Percentiles rank a stretch among this genome's conserved stretches.
These are phyloP conservation scores for Chytriomyces sp. DNA, from an alignment of 192 early-diverging fungal species.

Conservation along the genomic window DNA sequence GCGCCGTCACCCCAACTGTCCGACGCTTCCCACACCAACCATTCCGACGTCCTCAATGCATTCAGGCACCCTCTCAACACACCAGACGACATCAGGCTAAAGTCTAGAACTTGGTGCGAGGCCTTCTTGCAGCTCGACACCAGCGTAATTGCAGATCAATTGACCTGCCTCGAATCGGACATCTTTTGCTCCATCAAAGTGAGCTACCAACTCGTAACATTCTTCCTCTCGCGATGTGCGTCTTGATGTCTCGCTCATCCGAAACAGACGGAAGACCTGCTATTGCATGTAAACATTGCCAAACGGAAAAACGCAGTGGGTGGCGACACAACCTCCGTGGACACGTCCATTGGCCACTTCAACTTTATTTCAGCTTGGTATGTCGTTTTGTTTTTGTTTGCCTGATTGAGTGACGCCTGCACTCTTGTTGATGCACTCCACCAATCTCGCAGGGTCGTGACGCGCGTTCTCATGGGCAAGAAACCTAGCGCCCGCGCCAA, in stretches of 20 bases:
- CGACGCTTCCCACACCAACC: not conserved
- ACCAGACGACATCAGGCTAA: not conserved
- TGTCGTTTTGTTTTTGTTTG: not conserved
- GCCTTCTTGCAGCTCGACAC: conserved; percentile 62
- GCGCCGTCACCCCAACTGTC: not conserved
- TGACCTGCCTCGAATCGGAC: conserved; percentile 65
- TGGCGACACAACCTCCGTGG: conserved; percentile 43
- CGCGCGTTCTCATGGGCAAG: conserved; percentile 62
- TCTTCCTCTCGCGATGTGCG: no score
- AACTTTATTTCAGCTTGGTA: conserved; percentile 72
- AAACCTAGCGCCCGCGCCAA: conserved; percentile 65
- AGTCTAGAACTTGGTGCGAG: conserved; percentile 20
- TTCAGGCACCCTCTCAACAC: not conserved
- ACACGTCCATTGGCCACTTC: conserved; percentile 68
- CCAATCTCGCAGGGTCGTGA: conserved; percentile 57
- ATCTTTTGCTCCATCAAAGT: conserved; percentile 70
- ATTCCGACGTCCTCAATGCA: not conserved
- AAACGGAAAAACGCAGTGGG: conserved; percentile 30
- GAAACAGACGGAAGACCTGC: conserved; percentile 58
- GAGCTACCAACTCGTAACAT: no score
- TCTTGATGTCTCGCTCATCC: conserved; percentile 22
- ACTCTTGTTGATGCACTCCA: not conserved
- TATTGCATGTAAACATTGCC: conserved; percentile 48
- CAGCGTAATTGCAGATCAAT: conserved; percentile 62
- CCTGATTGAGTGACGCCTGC: no score